These are phyloP conservation scores for Cryptococcus maquisensis DNA, from an alignment of 1,284 basidiomycete genomes.

Conservation along the genomic window DNA sequence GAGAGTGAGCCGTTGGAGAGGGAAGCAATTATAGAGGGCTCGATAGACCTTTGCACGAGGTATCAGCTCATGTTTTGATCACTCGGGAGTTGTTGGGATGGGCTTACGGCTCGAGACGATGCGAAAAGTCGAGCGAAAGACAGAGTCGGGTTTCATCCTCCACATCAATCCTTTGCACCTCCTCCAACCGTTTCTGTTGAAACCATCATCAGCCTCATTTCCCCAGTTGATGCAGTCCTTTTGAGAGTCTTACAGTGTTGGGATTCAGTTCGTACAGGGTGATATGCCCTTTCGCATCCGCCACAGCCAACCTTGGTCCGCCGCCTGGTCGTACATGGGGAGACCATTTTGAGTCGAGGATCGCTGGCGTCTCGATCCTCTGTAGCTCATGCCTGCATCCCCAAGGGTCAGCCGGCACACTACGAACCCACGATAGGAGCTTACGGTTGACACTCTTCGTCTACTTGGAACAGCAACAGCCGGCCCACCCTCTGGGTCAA, in stretches of 20 bases:
- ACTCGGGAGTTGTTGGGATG: not conserved
- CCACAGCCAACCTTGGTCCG: slow-evolving; percentile 59
- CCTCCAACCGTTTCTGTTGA: slow-evolving; percentile 53
- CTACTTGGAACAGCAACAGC: slow-evolving; percentile 58
- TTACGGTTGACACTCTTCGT: slow-evolving; percentile 40
- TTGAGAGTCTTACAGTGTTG: slow-evolving; percentile 48
- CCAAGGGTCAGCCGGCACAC: not conserved
- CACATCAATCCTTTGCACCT: slow-evolving; percentile 56
- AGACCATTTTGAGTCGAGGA: slow-evolving; percentile 89
- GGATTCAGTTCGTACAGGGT: slow-evolving; percentile 58
- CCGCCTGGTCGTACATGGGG: slow-evolving; percentile 14
- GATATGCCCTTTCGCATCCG: slow-evolving; percentile 76
- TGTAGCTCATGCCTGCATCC: slow-evolving; percentile 60
- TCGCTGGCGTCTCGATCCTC: slow-evolving; percentile 68
- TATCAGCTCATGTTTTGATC: not conserved
- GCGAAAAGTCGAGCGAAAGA: slow-evolving; percentile 84
- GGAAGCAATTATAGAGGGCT: slow-evolving; percentile 66
- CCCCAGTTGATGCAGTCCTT: not conserved
- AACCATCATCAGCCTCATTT: not conserved
- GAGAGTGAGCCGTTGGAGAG: slow-evolving; percentile 71
- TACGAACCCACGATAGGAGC: slow-evolving; percentile 1
- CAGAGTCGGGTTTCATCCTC: slow-evolving; percentile 63
- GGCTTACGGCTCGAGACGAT: slow-evolving; percentile 49
- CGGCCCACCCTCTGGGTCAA: slow-evolving; percentile 57
- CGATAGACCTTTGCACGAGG: slow-evolving; percentile 18